These are phyloP conservation scores for Aspergillus carlsbadensis DNA, from an alignment of 495 filamentous ascomycete genomes.

Conservation along the genomic window DNA sequence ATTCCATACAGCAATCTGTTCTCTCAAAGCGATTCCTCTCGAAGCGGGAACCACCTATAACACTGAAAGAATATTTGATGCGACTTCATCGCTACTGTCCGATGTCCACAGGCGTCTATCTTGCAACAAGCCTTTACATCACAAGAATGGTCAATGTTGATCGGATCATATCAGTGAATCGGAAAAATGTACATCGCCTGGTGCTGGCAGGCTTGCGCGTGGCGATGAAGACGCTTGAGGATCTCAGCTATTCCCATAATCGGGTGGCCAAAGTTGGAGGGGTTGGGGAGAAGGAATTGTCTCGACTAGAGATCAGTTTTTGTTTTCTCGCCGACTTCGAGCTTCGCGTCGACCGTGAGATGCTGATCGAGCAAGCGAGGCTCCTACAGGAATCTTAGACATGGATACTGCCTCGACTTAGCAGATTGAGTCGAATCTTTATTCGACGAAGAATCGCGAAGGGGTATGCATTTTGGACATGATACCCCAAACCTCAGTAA, in stretches of 20 bases:
- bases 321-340: slow-evolving; percentile 84
- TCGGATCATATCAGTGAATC: slow-evolving; percentile 68
- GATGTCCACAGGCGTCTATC: slow-evolving; percentile 92
- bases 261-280: slow-evolving; percentile 89
- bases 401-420: neutral
- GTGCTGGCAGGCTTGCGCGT: slow-evolving; percentile 80
- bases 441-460: neutral
- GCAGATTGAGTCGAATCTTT: neutral
- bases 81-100: slow-evolving; percentile 90
- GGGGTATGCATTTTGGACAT: neutral
- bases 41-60: slow-evolving; percentile 76
- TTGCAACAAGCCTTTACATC: slow-evolving; percentile 91
- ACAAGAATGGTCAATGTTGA: slow-evolving; percentile 75
- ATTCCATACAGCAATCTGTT: slow-evolving; percentile 69
- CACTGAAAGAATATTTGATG: slow-evolving; percentile 78
- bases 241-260: slow-evolving; percentile 79
- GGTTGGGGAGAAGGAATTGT: slow-evolving; percentile 75
- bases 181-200: slow-evolving; percentile 82
- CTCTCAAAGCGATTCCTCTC: slow-evolving; percentile 91
- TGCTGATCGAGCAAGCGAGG: slow-evolving; percentile 49
- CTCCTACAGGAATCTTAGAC: slow-evolving; percentile 16
- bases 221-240: slow-evolving; percentile 90
- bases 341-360: slow-evolving; percentile 65
- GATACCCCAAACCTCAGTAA: neutral
- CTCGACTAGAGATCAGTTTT: slow-evolving; percentile 83